Conservation (phyloP, 495 filamentous ascomycete species). For the Hypomontagnella monticulosa region DNA sequence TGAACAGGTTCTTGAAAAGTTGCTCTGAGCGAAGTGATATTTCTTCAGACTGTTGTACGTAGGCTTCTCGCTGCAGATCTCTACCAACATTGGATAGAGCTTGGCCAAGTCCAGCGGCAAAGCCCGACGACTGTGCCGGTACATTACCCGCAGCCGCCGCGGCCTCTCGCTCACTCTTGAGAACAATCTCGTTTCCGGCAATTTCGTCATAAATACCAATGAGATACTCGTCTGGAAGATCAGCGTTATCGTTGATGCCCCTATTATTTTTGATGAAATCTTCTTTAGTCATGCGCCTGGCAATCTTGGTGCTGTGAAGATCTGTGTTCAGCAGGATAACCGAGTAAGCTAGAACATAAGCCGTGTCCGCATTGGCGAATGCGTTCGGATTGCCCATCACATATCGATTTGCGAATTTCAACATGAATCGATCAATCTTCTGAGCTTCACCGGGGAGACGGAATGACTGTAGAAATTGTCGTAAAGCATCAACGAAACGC, state of each 20-base stretch:
- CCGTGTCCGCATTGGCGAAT: slow-evolving; percentile 97
- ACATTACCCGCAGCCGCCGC: slow-evolving; percentile 76
- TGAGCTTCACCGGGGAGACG: slow-evolving; percentile 95
- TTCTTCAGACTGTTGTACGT: slow-evolving; percentile 92
- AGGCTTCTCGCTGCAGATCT: slow-evolving; percentile 91
- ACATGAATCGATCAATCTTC: slow-evolving; percentile 99
- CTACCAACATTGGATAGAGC: slow-evolving; percentile 89
- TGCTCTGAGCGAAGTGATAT: slow-evolving; percentile 75
- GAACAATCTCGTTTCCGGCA: slow-evolving; percentile 87
- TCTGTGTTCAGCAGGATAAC: slow-evolving; percentile 98
- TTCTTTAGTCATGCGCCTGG: slow-evolving; percentile 88
- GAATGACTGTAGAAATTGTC: slow-evolving; percentile 93
- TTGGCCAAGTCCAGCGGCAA: slow-evolving; percentile 88
- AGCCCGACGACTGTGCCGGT: slow-evolving; percentile 68
- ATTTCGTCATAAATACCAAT: slow-evolving; percentile 92
- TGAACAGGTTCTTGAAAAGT: slow-evolving; percentile 88
- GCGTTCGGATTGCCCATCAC: slow-evolving; percentile 94
- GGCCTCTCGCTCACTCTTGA: slow-evolving; percentile 88
- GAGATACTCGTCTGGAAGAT: slow-evolving; percentile 93
- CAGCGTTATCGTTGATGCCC: slow-evolving; percentile 96
- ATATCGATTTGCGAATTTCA: slow-evolving; percentile 98
- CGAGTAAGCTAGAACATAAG: slow-evolving; percentile 94
- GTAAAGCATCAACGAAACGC: slow-evolving; percentile 90
- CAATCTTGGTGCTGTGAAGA: slow-evolving; percentile 88
- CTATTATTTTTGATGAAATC: slow-evolving; percentile 99